Base-by-base conservation (phyloP, 371 early-diverging fungal genomes). In the Rhizomucor pusillus region DNA sequence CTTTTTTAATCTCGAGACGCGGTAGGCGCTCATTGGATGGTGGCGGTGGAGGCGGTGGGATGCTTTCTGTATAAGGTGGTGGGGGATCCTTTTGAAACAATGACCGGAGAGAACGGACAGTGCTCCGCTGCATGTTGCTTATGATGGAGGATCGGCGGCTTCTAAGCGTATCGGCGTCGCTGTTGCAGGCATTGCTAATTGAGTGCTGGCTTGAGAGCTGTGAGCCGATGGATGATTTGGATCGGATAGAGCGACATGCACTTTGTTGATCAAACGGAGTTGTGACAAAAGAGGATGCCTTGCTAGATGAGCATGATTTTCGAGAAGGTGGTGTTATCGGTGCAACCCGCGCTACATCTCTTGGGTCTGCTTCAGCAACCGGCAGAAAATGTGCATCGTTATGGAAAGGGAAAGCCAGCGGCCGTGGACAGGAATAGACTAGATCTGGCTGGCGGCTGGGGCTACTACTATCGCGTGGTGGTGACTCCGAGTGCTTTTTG, bases 371-470 rank as follows among this genome's bases (percentile, higher is more conserved):
- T 57, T 78, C 79, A 37, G 73, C 79, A 24, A 75, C 69, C 23
- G 79, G 79, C 36, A 78, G 54, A 57, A 78, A 78, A 48, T 75
- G 73, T 34, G 68, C 74, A 57, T 78, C 79, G 44, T 78, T 78
- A 58, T 78, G 79, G 45, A 75, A 78, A 34, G 79, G 79, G 53
- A 78, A 78, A 16, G 75, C 71, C 4, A 78, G 55, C 23, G 79
- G 79, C 35, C 75, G 66, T 23, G 79, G 79, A 46, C 73, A 73
- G 33, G 75, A 66, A 51, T 75, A 73, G 14, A 78, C 79, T 36
- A 69, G 61, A 56, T 78, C 79, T 10, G 70, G 69, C 22, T 71
- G 68, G 68, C n/a, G 66, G 53, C 54, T 63, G 65, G 43, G 37
- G 9, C 9, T 37, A 9, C 45, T 60, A 36, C 51, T 45, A 40